Evolutionary conservation across 805 yeast genomes (phyloP), one percentile per base, ranked within the genome.

Genomic region (Metschnikowia kofuensis): DNA sequence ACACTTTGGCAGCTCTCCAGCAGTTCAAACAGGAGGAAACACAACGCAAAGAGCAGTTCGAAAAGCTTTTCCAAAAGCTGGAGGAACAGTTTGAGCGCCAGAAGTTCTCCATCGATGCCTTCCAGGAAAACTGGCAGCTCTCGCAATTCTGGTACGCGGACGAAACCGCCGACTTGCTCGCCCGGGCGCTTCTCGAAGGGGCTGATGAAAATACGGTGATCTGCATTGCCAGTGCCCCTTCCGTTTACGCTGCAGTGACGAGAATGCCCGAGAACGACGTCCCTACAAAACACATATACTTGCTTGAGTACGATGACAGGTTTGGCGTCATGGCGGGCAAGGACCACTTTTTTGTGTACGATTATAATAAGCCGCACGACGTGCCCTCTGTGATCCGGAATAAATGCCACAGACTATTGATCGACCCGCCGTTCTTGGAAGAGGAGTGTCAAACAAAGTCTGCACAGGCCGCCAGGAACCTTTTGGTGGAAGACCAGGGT

Each of bases 71-170:
- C 53, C 62, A 73, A 46, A 68, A 72, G 45, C 87, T 91, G 9
- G 89, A 87, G 55, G 76, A 78, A 31, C 69, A 69, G 7, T 80
- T 72, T 55, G 77, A 74, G n/a, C 58, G 61, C n/a, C 65, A 66
- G 44, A 56, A 52, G 44, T 50, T 78, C 47, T 79, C 83, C 16
- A 91, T 91, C 66, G 88, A 84, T 45, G 74, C 81, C 35, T 90
- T 90, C 65, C 76, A 86, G 61, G 97, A 90, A 66, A 96, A 90
- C 67, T 90, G 97, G 97, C 94, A 89, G 61, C 74, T 91, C 35
- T 89, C 96, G 1, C 97, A 90, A 66, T 90, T 90, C 68, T 90
- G 97, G 90, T 90, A 89, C 62, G 70, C 77, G 48, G 91, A 89
- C 51, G 67, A 72, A 2, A 90, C 97, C 0, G 90, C 96, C 0